These are phyloP conservation scores for Colletotrichum sidae DNA, from an alignment of 2,329 filamentous ascomycete genomes.

Conservation along the genomic window DNA sequence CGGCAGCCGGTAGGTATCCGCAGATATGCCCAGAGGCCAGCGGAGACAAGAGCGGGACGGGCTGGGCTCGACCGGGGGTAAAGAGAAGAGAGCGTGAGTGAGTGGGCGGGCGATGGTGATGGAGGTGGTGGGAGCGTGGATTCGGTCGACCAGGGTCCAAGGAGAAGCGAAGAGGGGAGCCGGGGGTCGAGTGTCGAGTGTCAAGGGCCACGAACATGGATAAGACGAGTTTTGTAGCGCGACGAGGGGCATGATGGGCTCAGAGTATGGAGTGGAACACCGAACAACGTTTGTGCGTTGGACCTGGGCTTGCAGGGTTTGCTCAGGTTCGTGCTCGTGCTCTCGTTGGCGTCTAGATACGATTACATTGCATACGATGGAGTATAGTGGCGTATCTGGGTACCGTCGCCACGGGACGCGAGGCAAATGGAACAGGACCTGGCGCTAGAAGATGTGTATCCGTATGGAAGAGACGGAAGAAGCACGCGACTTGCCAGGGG, in stretches of 20 bases:
- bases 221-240: not conserved
- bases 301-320: not conserved
- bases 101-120: slow-evolving; percentile 11
- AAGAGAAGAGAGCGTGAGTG: not conserved
- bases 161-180: too few relatives aligned
- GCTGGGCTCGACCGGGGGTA: slow-evolving; percentile 10
- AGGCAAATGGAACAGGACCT: slow-evolving; percentile 10
- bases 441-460: not conserved
- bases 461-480: too few relatives aligned
- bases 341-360: too few relatives aligned
- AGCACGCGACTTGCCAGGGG: too few relatives aligned
- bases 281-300: not conserved
- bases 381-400: too few relatives aligned
- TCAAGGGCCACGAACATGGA: too few relatives aligned
- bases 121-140: not conserved
- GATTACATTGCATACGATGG: too few relatives aligned
- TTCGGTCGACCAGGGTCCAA: too few relatives aligned
- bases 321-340: too few relatives aligned
- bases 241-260: not conserved
- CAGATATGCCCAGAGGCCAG: slow-evolving; percentile 16
- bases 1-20: slow-evolving; percentile 32
- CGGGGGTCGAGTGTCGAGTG: too few relatives aligned
- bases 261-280: too few relatives aligned
- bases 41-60: slow-evolving; percentile 17
- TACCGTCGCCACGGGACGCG: slow-evolving; percentile 32